phyloP scores from a whole-genome alignment of 2,329 filamentous ascomycete species.

The Chaetomiaceae sp. region DNA sequence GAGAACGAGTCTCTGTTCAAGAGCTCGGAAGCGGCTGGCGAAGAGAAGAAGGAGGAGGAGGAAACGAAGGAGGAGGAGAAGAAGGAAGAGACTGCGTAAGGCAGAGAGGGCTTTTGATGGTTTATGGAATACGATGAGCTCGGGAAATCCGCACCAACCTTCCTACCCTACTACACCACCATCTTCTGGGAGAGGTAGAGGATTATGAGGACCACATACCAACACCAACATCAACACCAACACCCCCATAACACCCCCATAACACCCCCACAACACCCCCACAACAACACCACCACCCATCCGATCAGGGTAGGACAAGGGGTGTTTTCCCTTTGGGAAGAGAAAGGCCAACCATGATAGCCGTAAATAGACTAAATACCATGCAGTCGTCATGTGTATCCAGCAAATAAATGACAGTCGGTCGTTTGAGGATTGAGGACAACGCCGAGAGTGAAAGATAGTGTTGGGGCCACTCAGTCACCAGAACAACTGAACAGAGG shows the following conservation, averaged over 20 bases:
- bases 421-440: no score
- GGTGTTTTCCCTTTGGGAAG: conserved; percentile 4
- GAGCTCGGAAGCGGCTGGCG: conserved; percentile 36
- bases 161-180: neutral
- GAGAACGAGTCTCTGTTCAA: conserved; percentile 87
- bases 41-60: conserved; percentile 30
- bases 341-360: conserved; percentile 11
- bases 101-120: neutral
- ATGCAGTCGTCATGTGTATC: conserved; percentile 5
- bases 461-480: neutral
- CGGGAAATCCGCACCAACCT: conserved; percentile 20
- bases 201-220: conserved; percentile 9
- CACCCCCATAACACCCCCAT: neutral
- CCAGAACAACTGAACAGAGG: neutral
- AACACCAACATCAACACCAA: neutral
- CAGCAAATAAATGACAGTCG: no score
- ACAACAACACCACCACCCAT: neutral
- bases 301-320: conserved; percentile 4
- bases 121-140: conserved; percentile 19
- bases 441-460: no score
- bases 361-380: conserved; percentile 23
- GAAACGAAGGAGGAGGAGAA: conserved; percentile 21
- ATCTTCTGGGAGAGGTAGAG: neutral
- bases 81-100: conserved; percentile 26
- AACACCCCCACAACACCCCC: neutral